Conservation (phyloP, 2,329 filamentous ascomycete genomes). For the Helotiales sp. region DNA sequence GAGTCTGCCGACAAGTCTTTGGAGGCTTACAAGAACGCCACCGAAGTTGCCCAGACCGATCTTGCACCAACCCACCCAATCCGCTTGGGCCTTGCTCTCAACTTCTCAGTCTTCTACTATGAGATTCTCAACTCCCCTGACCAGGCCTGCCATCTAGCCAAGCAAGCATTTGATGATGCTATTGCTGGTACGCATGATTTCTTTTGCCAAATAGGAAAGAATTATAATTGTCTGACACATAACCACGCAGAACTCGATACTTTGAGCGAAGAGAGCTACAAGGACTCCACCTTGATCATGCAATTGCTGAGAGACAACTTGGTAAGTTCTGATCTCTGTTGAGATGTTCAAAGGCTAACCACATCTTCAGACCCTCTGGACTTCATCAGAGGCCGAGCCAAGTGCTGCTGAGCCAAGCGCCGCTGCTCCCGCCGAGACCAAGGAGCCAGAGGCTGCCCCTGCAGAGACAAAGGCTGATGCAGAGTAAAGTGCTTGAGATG, state of each 20-base stretch:
- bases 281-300: constrained; percentile 99
- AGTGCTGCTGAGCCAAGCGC: constrained; percentile 56
- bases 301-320: constrained; percentile 97
- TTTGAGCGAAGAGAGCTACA: constrained; percentile 96
- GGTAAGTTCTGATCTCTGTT: constrained; percentile 21
- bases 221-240: constrained; percentile 6
- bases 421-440: constrained; percentile 54
- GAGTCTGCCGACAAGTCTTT: constrained; percentile 89
- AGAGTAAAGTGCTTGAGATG: constrained; percentile 34
- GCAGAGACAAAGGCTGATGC: constrained; percentile 34
- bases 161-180: constrained; percentile 94
- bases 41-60: constrained; percentile 86
- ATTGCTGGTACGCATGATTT: constrained; percentile 67
- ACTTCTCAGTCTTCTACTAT: constrained; percentile 99
- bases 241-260: constrained; percentile 75
- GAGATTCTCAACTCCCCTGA: constrained; percentile 99
- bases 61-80: constrained; percentile 91
- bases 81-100: constrained; percentile 86
- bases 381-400: constrained; percentile 94
- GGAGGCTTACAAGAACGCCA: constrained; percentile 95
- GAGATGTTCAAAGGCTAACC: constrained; percentile 2
- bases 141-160: constrained; percentile 96
- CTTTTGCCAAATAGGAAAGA: background rate
- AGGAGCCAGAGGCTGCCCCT: constrained; percentile 52
- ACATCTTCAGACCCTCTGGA: constrained; percentile 86